Base-by-base conservation (phyloP, 2,329 filamentous ascomycete species). In the Zasmidium angulare region DNA sequence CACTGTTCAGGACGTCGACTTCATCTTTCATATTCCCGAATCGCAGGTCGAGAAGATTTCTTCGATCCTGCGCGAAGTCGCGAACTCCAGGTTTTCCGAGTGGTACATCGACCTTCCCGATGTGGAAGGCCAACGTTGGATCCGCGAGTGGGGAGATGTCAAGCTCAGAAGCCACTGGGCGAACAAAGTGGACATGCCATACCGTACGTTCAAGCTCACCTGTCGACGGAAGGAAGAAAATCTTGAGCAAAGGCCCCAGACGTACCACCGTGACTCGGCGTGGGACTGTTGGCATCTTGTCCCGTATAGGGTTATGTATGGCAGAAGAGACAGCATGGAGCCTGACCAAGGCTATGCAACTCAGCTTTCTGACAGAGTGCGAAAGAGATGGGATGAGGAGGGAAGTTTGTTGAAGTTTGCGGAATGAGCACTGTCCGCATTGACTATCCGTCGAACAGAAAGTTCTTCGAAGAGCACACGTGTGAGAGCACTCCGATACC, bases 231-330 rank as follows among this genome's bases (percentile, higher is more conserved):
- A 11, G 3, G 24, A 17, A 6, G 51, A 23, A 17, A 53, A 20
- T 24, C 11, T 3, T 4, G 22, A 23, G 17, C 31, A 21, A 19
- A 53, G 51, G 20, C 22, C 14, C 1, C 20, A 46, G 9, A 46
- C 11, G 11, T 46, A 23, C 19, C 31, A 46, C 21, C 51, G 26
- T 7, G 51, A 19, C 12, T n/a, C 40, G 51, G 51, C 40, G 10
- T 21, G 31, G n/a, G 51, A 53, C n/a, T 53, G 51, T n/a, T 53
- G 51, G 51, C 51, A 53, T 46, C 19, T 53, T n/a, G 22, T 46
- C 10, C 51, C 51, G 17, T 53, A 40, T 36, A 31, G 31, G 12
- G 26, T 23, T 11, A 29, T 53, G 19, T 53, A 40, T 26, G 31
- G 19, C 14, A 9, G 26, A 11, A 46, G 51, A 9, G 31, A 46